Base-by-base conservation (phyloP, 257 asterid species). In the Perilla frutescens region DNA sequence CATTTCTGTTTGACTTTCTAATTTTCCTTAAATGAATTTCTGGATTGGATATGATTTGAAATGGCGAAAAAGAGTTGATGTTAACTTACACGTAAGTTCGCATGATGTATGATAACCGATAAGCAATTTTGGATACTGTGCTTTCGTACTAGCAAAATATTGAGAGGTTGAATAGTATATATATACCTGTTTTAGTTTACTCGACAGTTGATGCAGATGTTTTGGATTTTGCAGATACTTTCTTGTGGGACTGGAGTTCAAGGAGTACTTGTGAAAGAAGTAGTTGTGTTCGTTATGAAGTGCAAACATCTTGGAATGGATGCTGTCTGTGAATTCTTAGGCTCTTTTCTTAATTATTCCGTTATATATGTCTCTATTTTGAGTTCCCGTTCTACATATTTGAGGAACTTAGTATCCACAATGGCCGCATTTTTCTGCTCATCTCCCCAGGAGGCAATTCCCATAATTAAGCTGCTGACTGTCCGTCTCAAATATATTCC, bases 221-320 rank as follows among this genome's bases (percentile, higher is more conserved):
- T 39, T 48, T 69, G 70, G 73, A 53, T 20, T 66, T 65, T 47
- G 70, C 91, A 94, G 99, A 68, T 90, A 64, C 89, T 92, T 71
- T 85, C 91, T 51, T 86, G 90, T 54, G 89, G 96, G 50, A 48
- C 73, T 71, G 93, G 83, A 77, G 90, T 85, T 50, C 92, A 92
- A 58, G 60, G 81, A 29, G 96, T 85, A 81, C 97, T 95, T 54
- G 88, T 87, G 83, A 90, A 81, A 68, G 97, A 90, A 88, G 93
- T 92, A 73, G 74, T 80, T 75, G 32, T 82, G 31, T 90, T 91
- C 69, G 62, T 92, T 66, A 77, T 75, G 79, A 89, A 90, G 89
- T 85, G 85, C 75, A 92, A 81, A 75, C 85, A 86, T 68, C 74
- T 84, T 31, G 91, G 96, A 74, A 83, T 83, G 86, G 83, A 79